These are phyloP conservation scores for Neurospora sp. DNA, from an alignment of 495 filamentous ascomycete genomes.

Conservation along the genomic window DNA sequence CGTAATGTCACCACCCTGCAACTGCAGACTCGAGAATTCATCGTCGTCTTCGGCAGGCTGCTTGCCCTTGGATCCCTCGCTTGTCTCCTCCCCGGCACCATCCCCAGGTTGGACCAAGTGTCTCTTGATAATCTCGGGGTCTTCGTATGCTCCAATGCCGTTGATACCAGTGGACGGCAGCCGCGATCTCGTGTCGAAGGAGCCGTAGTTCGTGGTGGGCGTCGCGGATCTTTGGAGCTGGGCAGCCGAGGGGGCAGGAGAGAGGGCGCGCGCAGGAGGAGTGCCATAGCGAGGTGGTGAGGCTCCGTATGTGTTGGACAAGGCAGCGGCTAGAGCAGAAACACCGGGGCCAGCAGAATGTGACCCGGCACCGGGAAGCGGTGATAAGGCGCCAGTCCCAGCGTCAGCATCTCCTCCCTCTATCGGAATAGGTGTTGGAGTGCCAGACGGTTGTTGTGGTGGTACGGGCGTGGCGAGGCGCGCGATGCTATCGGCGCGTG, in stretches of 20 bases:
- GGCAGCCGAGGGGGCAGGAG: slow-evolving; percentile 39
- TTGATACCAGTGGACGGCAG: slow-evolving; percentile 23
- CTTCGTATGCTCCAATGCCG: slow-evolving; percentile 50
- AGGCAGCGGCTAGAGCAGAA: slow-evolving; percentile 65
- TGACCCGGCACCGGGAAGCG: slow-evolving; percentile 43
- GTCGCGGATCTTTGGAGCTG: slow-evolving; percentile 38
- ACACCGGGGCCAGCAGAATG: slow-evolving; percentile 54
- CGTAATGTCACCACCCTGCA: slow-evolving; percentile 92
- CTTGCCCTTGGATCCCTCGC: slow-evolving; percentile 38
- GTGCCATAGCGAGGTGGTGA: slow-evolving; percentile 52
- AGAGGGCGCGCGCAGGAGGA: slow-evolving; percentile 42
- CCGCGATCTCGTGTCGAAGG: slow-evolving; percentile 55
- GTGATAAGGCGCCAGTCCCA: slow-evolving; percentile 29
- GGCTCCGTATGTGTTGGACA: slow-evolving; percentile 54
- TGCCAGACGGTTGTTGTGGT: slow-evolving; percentile 27
- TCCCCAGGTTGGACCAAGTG: slow-evolving; percentile 67
- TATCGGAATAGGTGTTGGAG: slow-evolving; percentile 32
- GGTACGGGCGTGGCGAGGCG: slow-evolving; percentile 63
- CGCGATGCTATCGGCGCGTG: slow-evolving; percentile 58
- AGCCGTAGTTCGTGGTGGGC: slow-evolving; percentile 60
- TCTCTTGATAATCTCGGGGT: slow-evolving; percentile 69
- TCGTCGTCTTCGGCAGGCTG: slow-evolving; percentile 45
- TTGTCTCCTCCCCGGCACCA: slow-evolving; percentile 27
- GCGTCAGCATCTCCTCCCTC: slow-evolving; percentile 18
- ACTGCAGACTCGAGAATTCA: slow-evolving; percentile 82